phyloP scores from a whole-genome alignment of 192 early-diverging fungal species.

The Geosiphon pyriformis region DNA sequence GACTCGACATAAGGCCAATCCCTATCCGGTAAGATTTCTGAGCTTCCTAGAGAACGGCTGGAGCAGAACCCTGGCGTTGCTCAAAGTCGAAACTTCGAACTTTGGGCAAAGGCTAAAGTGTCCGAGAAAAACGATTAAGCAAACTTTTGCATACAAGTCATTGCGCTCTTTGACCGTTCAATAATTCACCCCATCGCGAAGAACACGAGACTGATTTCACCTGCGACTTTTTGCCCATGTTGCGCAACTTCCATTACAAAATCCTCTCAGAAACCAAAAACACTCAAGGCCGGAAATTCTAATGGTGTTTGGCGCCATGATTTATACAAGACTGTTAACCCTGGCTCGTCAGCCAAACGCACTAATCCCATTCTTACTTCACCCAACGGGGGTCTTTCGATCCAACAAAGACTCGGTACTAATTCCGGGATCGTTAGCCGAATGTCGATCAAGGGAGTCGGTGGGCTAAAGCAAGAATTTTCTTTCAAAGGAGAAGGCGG shows the following conservation, averaged over 20 bases:
- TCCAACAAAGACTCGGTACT: constrained; percentile 10
- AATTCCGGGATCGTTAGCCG: constrained; percentile 6
- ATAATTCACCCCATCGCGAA: neutral
- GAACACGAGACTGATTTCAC: neutral
- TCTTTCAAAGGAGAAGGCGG: constrained; percentile 40
- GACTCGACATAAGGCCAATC: constrained; percentile 25
- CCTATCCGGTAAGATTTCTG: constrained; percentile 29
- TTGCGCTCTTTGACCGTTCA: neutral
- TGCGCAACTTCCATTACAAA: neutral
- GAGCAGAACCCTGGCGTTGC: constrained; percentile 8
- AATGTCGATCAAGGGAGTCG: constrained; percentile 24
- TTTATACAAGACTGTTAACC: constrained; percentile 11
- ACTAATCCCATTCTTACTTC: neutral
- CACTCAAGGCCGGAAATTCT: constrained; percentile 10
- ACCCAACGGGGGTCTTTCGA: constrained; percentile 12
- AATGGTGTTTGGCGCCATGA: constrained; percentile 25
- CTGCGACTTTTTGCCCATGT: constrained; percentile 4
- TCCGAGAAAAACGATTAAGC: constrained; percentile 20
- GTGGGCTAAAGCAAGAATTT: constrained; percentile 22
- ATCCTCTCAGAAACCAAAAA: constrained; percentile 22
- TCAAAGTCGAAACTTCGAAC: neutral
- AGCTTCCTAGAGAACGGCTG: neutral
- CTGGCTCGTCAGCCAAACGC: constrained; percentile 16
- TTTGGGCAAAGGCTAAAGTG: neutral
- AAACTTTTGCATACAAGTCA: neutral